Conservation (phyloP, 2,329 filamentous ascomycete genomes). For the Aspergillus uvarum region DNA sequence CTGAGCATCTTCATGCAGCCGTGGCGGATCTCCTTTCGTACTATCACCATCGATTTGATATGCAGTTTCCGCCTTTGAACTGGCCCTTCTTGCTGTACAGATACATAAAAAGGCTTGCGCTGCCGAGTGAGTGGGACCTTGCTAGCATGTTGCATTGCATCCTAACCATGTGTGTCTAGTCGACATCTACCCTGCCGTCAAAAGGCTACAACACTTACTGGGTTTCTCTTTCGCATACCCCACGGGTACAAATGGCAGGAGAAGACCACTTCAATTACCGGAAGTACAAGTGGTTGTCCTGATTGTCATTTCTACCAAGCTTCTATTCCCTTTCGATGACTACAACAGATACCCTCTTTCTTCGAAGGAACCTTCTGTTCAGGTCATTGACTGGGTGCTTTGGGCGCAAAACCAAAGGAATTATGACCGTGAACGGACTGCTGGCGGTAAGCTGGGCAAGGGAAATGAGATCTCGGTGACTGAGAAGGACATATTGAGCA, state of each 20-base stretch:
- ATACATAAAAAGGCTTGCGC: slow-evolving; percentile 67
- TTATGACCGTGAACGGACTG: slow-evolving; percentile 33
- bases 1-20: slow-evolving; percentile 62
- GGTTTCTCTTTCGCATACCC: slow-evolving; percentile 59
- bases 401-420: slow-evolving; percentile 61
- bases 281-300: slow-evolving; percentile 72
- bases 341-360: slow-evolving; percentile 52
- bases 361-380: slow-evolving; percentile 56
- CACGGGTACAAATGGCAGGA: slow-evolving; percentile 40
- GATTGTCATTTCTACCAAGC: slow-evolving; percentile 73
- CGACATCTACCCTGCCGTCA: slow-evolving; percentile 52
- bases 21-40: slow-evolving; percentile 63
- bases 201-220: slow-evolving; percentile 56
- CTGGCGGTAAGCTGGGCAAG: slow-evolving; percentile 40
- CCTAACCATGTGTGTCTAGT: slow-evolving; percentile 18
- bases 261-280: slow-evolving; percentile 58
- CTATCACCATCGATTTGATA: slow-evolving; percentile 66
- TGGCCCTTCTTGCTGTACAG: slow-evolving; percentile 65
- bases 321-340: slow-evolving; percentile 73
- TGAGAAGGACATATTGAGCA: slow-evolving; percentile 62
- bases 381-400: slow-evolving; percentile 68
- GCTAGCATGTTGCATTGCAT: neutral
- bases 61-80: slow-evolving; percentile 73
- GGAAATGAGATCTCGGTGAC: slow-evolving; percentile 55
- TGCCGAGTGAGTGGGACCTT: slow-evolving; percentile 63